phyloP scores from a whole-genome alignment of 1,284 basidiomycete genomes.

The Austroboletus niveus region DNA sequence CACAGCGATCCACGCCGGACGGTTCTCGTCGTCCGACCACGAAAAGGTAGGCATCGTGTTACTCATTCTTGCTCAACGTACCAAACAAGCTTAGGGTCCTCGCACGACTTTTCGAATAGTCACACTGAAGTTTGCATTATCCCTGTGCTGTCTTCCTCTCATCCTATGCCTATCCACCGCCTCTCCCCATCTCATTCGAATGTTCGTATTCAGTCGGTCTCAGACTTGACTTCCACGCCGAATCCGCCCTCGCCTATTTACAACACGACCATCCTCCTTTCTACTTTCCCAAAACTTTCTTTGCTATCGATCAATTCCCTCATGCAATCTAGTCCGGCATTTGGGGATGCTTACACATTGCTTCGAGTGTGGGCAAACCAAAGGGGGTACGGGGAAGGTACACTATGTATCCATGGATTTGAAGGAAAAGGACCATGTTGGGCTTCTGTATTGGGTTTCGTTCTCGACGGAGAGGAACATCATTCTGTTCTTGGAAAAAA shows the following conservation, averaged over 20 bases:
- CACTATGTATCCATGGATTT: slow-evolving; percentile 64
- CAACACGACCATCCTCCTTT: slow-evolving; percentile 72
- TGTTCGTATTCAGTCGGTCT: slow-evolving; percentile 45
- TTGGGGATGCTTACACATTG: slow-evolving; percentile 75
- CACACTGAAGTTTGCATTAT: slow-evolving; percentile 74
- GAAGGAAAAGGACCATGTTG: slow-evolving; percentile 71
- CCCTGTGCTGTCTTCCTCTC: slow-evolving; percentile 57
- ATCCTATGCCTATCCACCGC: slow-evolving; percentile 61
- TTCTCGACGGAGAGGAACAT: slow-evolving; percentile 70
- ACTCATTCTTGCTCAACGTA: slow-evolving; percentile 17
- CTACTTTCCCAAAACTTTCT: slow-evolving; percentile 63
- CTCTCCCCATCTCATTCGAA: slow-evolving; percentile 79
- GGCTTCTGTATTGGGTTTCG: slow-evolving; percentile 64
- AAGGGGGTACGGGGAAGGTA: slow-evolving; percentile 69
- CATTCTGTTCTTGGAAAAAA: slow-evolving; percentile 19
- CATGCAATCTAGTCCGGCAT: slow-evolving; percentile 61
- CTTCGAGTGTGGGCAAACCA: slow-evolving; percentile 91
- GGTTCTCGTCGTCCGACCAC: slow-evolving; percentile 60
- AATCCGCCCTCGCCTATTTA: slow-evolving; percentile 69
- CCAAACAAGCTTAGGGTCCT: slow-evolving; percentile 41
- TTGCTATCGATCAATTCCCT: slow-evolving; percentile 71
- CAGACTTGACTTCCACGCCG: slow-evolving; percentile 4
- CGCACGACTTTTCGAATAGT: slow-evolving; percentile 66
- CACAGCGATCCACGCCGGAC: slow-evolving; percentile 68
- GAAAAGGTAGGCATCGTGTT: slow-evolving; percentile 44